These are phyloP conservation scores for Amorphotheca resinae DNA, from an alignment of 495 filamentous ascomycete genomes.

Conservation along the genomic window DNA sequence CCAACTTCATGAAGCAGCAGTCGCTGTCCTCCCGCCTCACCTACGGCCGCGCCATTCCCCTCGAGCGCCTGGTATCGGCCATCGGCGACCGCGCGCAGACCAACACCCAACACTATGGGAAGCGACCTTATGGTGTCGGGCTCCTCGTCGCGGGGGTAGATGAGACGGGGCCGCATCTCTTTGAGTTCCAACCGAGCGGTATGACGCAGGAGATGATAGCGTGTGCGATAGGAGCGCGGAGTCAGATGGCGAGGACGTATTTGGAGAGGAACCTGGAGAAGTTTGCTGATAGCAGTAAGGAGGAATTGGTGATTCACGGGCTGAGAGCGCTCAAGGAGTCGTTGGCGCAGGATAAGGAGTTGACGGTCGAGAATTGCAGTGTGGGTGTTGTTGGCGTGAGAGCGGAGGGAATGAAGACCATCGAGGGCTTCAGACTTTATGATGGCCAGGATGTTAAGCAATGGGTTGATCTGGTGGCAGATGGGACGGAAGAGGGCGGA, in stretches of 20 bases:
- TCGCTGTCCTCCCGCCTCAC: constrained; percentile 89
- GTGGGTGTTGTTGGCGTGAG: constrained; percentile 68
- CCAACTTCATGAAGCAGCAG: constrained; percentile 99
- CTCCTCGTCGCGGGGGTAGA: constrained; percentile 90
- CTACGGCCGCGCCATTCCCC: constrained; percentile 82
- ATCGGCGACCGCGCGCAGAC: constrained; percentile 94
- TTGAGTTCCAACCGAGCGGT: constrained; percentile 94
- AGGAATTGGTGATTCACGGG: constrained; percentile 84
- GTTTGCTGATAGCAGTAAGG: constrained; percentile 57
- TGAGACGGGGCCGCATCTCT: constrained; percentile 83
- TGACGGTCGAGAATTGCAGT: constrained; percentile 92
- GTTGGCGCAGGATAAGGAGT: constrained; percentile 89
- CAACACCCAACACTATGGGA: constrained; percentile 96
- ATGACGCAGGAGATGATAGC: constrained; percentile 95
- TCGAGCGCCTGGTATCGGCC: constrained; percentile 74
- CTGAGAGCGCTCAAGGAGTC: constrained; percentile 89
- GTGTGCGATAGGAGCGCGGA: constrained; percentile 87
- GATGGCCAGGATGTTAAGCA: constrained; percentile 79
- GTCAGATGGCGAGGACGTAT: constrained; percentile 95
- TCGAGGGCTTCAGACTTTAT: constrained; percentile 82
- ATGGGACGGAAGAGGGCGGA: constrained; percentile 37
- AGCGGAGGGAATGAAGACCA: constrained; percentile 38
- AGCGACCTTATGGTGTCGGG: constrained; percentile 92
- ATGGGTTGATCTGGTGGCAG: constrained; percentile 55
- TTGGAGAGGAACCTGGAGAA: constrained; percentile 79